Percentiles rank a stretch among this genome's conserved stretches.
Evolutionary conservation across 441 rosid species (phyloP).

Genomic region (Hypseocharis bilobata): DNA sequence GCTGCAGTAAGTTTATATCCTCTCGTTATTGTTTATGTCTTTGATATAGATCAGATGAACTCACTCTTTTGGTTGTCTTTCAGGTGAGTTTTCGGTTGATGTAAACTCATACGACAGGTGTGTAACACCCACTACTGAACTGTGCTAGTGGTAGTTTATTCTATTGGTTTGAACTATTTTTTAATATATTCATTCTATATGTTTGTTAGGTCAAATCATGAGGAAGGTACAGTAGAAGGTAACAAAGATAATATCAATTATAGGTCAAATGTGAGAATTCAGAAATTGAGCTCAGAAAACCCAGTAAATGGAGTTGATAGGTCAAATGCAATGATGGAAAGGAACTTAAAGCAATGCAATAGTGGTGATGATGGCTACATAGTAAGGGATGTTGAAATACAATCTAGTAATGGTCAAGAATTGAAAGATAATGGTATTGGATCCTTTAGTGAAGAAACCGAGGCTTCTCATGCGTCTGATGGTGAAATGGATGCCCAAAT

Average conservation of each 20-base stretch:
- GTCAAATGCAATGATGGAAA: constrained; percentile 26
- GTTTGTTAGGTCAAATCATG: constrained; percentile 45
- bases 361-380: constrained; percentile 19
- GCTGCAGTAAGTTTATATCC: constrained; percentile 39
- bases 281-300: constrained; percentile 27
- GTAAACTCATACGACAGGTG: constrained; percentile 47
- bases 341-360: constrained; percentile 23
- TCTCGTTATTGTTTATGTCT: constrained; percentile 4
- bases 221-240: constrained; percentile 30
- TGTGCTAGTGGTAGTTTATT: neutral
- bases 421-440: constrained; percentile 25
- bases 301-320: constrained; percentile 28
- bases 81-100: constrained; percentile 78
- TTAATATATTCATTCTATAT: neutral
- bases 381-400: constrained; percentile 40
- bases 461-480: constrained; percentile 22
- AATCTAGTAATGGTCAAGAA: constrained; percentile 27
- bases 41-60: neutral
- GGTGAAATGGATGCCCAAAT: constrained; percentile 33
- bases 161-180: neutral
- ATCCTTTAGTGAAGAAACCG: constrained; percentile 27
- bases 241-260: constrained; percentile 29
- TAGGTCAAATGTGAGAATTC: constrained; percentile 27
- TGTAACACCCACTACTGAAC: constrained; percentile 14
- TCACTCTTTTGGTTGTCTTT: constrained; percentile 8